Base-by-base conservation (phyloP, 2,329 filamentous ascomycete species). In the Xylariaceae sp. region DNA sequence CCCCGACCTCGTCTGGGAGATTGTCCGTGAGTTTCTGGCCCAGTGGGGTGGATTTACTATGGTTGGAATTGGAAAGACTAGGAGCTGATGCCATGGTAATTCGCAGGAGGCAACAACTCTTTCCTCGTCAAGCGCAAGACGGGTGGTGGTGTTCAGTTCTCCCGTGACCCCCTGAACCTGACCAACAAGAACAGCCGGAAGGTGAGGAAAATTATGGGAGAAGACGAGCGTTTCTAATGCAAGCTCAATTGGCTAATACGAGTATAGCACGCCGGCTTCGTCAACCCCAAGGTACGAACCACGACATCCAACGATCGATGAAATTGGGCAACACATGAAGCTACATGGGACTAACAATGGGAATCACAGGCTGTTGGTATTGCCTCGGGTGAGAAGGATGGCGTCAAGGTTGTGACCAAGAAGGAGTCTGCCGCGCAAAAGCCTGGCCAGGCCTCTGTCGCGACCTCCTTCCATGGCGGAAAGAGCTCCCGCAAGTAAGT, bases 131-230 rank as follows among this genome's bases (percentile, higher is more conserved):
- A 95, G 85, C 86, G 88, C 75, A 84, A 81, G 66, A 71, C 73
- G 61, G 77, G 76, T 63, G 89, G 87, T 64, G 86, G 87, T 68
- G 76, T 86, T 60, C 86, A 87, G 73, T 89, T 98, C 80, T 97
- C 91, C 59, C 86, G 87, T 61, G 91, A 97, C 68, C 88, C 90
- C 62, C 74, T 96, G 58, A 98, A 97, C 82, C 73, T 97, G 71
- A 78, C 74, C 69, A 97, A 96, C 85, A 76, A 84, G 73, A 85
- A 95, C 78, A 83, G 79, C 61, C 86, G 88, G 76, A 97, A 95
- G 84, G 88, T 93, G 43, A 54, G 52, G 9, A 39, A 19, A 24
- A 13, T 17, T 13, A 19, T 7, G 33, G 8, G 15, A 19, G 33
- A 19, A 17, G 3, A 18, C n/a, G 26, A 11, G 11, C 28, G 28